Percentiles rank a stretch among this genome's conserved stretches.
These are phyloP conservation scores for Mycosphaerella arachidis DNA, from an alignment of 2,329 filamentous ascomycete species.

Conservation along the genomic window DNA sequence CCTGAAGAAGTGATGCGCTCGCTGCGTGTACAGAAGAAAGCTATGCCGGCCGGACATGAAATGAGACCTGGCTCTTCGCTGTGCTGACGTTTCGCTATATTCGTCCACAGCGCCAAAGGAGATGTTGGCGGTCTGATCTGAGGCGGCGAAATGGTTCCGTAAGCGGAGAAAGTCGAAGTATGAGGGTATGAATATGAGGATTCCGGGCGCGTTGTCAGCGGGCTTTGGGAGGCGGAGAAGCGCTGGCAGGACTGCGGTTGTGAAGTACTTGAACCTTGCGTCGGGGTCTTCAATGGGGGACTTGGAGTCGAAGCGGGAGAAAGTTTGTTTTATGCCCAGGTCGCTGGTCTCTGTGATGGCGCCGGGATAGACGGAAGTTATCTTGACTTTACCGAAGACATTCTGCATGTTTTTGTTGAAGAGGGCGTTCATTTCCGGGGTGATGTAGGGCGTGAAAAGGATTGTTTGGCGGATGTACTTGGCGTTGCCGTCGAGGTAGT, in stretches of 20 bases:
- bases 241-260: conserved; percentile 69
- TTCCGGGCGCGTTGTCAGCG: conserved; percentile 53
- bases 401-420: conserved; percentile 74
- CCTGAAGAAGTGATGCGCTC: conserved; percentile 95
- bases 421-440: conserved; percentile 79
- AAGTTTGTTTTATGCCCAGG: conserved; percentile 75
- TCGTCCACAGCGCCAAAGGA: conserved; percentile 83
- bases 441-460: conserved; percentile 74
- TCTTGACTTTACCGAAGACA: conserved; percentile 71
- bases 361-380: conserved; percentile 61
- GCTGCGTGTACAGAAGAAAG: conserved; percentile 84
- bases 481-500: conserved; percentile 89
- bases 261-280: conserved; percentile 86
- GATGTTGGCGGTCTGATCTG: conserved; percentile 51
- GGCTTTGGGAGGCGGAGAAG: conserved; percentile 66
- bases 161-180: conserved; percentile 95
- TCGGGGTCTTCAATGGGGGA: conserved; percentile 75
- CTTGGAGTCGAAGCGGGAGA: conserved; percentile 74
- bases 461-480: conserved; percentile 80
- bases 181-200: conserved; percentile 82
- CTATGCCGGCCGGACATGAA: conserved; percentile 79
- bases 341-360: conserved; percentile 55
- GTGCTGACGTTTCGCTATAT: conserved; percentile 74
- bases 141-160: conserved; percentile 83
- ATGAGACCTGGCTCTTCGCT: conserved; percentile 78